Evolutionary conservation across 768 basidiomycete genomes (phyloP).

Genomic region (Trametes elegans): DNA sequence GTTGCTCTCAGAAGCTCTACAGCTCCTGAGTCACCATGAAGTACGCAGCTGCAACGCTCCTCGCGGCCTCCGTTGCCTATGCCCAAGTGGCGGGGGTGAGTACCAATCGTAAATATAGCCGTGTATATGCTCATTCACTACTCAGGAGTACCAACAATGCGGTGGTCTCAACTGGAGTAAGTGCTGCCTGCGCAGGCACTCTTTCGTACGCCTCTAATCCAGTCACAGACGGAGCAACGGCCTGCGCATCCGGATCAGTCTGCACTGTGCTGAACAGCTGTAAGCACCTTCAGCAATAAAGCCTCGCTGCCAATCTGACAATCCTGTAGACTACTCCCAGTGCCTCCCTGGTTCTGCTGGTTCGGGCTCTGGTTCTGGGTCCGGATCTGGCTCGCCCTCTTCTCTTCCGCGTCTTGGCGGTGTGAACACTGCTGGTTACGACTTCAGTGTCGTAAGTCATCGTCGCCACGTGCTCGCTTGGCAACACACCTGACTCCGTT

Average conservation of each 20-base stretch:
- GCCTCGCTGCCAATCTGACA: background rate
- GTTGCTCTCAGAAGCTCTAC: background rate
- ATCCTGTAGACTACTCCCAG: slow-evolving; percentile 31
- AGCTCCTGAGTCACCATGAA: slow-evolving; percentile 20
- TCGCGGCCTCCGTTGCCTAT: slow-evolving; percentile 22
- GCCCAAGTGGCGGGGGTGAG: slow-evolving; percentile 21
- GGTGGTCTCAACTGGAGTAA: slow-evolving; percentile 30
- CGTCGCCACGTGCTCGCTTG: background rate
- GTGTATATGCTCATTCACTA: background rate
- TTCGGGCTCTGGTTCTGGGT: background rate
- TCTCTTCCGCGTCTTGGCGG: slow-evolving; percentile 42
- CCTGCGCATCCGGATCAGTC: slow-evolving; percentile 29
- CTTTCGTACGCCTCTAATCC: background rate
- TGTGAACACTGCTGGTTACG: slow-evolving; percentile 49
- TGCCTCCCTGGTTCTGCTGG: slow-evolving; percentile 28
- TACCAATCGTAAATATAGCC: background rate
- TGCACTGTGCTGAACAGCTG: slow-evolving; percentile 29
- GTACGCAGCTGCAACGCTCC: slow-evolving; percentile 19
- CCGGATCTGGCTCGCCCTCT: slow-evolving; percentile 13
- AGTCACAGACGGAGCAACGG: slow-evolving; percentile 25
- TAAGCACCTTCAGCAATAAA: slow-evolving; percentile 6
- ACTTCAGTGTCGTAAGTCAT: slow-evolving; percentile 40
- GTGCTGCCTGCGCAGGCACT: background rate
- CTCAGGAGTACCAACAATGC: slow-evolving; percentile 28
- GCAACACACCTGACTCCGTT: background rate